These are phyloP conservation scores for Tetrahymena thermophila DNA, from an alignment of 73 alveolate genomes.

Conservation along the genomic window DNA sequence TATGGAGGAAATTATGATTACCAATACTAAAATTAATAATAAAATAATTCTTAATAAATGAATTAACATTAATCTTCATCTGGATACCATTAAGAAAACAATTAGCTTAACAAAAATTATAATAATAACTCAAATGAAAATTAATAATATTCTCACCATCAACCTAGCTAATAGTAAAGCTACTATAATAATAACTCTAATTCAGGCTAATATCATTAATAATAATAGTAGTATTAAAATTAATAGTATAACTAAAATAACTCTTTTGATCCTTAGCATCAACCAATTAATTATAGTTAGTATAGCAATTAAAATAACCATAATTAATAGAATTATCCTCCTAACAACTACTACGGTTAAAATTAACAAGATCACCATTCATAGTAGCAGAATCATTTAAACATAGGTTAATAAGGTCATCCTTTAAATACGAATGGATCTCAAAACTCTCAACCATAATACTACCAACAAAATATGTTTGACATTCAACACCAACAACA, in stretches of 20 bases:
- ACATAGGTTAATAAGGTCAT: not conserved
- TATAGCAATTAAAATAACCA: not conserved
- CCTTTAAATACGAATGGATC: not conserved
- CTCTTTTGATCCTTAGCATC: not conserved
- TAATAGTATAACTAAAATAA: too few relatives aligned
- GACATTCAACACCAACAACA: not conserved
- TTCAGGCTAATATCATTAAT: not conserved
- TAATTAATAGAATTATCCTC: not conserved
- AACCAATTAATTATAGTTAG: not conserved
- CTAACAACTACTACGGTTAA: not conserved
- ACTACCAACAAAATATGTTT: not conserved
- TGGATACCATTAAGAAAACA: not conserved
- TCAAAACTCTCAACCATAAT: not conserved
- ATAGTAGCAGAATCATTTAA: not conserved
- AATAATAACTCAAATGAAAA: not conserved
- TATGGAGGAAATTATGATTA: not conserved
- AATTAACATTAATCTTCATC: not conserved
- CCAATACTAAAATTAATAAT: not conserved
- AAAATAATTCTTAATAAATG: not conserved
- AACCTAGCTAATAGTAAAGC: not conserved
- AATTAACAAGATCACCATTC: not conserved
- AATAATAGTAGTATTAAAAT: too few relatives aligned
- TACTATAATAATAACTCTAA: not conserved
- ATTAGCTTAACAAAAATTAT: not conserved
- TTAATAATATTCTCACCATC: not conserved